Conservation (phyloP, 2,329 filamentous ascomycete genomes). For the Sporothrix sp. region DNA sequence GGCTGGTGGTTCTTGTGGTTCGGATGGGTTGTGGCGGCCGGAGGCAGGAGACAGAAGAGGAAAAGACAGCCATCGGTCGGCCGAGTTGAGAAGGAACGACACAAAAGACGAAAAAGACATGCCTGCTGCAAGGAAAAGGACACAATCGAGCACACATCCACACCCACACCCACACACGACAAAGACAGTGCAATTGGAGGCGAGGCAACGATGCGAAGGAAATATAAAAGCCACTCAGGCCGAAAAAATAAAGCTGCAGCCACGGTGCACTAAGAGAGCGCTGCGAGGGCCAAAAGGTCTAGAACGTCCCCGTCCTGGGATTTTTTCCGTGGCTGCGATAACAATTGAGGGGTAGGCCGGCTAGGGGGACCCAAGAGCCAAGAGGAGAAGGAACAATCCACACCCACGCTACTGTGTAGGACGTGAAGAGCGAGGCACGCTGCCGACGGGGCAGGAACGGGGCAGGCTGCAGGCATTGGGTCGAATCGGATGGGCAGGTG, state of each 20-base stretch:
- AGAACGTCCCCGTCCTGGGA: slow-evolving; percentile 14
- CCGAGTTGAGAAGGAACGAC: background rate
- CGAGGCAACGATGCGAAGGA: background rate
- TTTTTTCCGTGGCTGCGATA: slow-evolving; percentile 11
- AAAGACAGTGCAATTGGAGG: background rate
- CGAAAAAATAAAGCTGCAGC: slow-evolving; percentile 6
- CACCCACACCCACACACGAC: background rate
- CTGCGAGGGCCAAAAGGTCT: slow-evolving; percentile 10
- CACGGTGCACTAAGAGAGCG: slow-evolving; percentile 9
- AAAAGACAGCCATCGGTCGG: background rate
- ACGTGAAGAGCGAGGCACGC: background rate
- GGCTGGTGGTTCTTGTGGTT: background rate
- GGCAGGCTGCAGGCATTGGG: background rate
- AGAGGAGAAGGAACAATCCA: slow-evolving; percentile 12
- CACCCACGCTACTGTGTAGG: slow-evolving; percentile 5
- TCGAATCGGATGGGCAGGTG: too few relatives aligned
- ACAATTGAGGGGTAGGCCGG: slow-evolving; percentile 15
- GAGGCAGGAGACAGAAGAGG: background rate
- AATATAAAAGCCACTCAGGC: slow-evolving; percentile 1
- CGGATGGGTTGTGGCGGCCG: background rate
- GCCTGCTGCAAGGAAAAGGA: slow-evolving; percentile 4
- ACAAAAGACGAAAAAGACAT: background rate
- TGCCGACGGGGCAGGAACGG: background rate
- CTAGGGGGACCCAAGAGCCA: slow-evolving; percentile 7
- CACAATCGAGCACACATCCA: slow-evolving; percentile 2